These are phyloP conservation scores for Lablab purpureus DNA, from an alignment of 306 rosid genomes.

Conservation along the genomic window DNA sequence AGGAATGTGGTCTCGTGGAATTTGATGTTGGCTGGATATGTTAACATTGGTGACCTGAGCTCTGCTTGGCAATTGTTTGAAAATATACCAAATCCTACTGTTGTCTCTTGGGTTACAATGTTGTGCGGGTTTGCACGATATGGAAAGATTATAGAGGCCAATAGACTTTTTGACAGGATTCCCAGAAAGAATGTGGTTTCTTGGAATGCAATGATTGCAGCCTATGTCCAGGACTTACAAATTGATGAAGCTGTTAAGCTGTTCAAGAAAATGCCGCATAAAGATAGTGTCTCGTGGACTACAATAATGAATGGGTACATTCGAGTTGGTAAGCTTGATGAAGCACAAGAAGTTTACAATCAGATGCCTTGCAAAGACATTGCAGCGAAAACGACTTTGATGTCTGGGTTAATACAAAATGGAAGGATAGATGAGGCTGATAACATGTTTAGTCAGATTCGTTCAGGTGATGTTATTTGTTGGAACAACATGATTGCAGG, in stretches of 20 bases:
- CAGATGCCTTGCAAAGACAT: constrained; percentile 76
- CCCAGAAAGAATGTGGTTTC: constrained; percentile 75
- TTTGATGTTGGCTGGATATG: constrained; percentile 76
- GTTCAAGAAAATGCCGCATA: constrained; percentile 68
- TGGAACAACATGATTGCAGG: constrained; percentile 92
- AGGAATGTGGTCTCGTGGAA: constrained; percentile 84
- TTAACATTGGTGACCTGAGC: constrained; percentile 63
- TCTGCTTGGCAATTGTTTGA: constrained; percentile 74
- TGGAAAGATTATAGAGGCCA: constrained; percentile 66
- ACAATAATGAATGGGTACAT: constrained; percentile 74
- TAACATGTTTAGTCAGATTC: constrained; percentile 62
- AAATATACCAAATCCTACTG: constrained; percentile 66
- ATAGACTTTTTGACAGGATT: constrained; percentile 68
- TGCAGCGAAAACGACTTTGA: constrained; percentile 80
- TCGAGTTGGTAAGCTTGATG: constrained; percentile 71
- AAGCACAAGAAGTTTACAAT: constrained; percentile 62
- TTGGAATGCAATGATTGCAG: constrained; percentile 94
- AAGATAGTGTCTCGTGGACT: constrained; percentile 87
- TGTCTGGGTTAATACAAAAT: constrained; percentile 67
- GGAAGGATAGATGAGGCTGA: constrained; percentile 73
- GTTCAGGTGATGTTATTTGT: constrained; percentile 63
- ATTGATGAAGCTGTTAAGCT: constrained; percentile 67
- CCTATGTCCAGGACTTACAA: constrained; percentile 69
- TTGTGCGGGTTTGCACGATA: constrained; percentile 72
- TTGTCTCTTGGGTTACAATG: constrained; percentile 77